Conservation (phyloP, 352 stramenopile species). For the Globisporangium cederbergense region DNA sequence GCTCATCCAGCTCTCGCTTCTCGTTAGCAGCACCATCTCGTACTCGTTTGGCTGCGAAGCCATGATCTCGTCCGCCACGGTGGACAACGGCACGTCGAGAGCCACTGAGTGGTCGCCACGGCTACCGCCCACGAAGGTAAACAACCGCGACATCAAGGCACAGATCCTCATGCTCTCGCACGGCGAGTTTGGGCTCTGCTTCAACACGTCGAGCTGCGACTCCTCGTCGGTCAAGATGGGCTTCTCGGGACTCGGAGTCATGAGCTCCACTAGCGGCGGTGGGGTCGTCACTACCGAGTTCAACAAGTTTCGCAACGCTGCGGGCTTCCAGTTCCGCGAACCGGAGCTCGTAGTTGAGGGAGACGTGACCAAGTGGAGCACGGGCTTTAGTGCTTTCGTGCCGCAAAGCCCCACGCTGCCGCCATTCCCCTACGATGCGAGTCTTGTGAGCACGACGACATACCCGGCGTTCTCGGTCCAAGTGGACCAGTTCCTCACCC, state of each 20-base stretch:
- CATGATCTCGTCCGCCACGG: slow-evolving; percentile 9
- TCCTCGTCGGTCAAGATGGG: slow-evolving; percentile 16
- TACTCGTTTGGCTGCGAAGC: background rate
- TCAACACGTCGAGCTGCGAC: slow-evolving; percentile 4
- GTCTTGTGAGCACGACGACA: background rate
- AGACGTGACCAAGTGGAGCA: slow-evolving; percentile 7
- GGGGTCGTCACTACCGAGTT: background rate
- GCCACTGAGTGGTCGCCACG: background rate
- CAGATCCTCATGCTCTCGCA: slow-evolving; percentile 16
- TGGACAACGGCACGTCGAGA: background rate
- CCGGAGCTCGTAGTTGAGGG: slow-evolving; percentile 7
- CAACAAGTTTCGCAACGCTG: slow-evolving; percentile 11
- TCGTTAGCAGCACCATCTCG: background rate
- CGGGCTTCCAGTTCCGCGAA: slow-evolving; percentile 17
- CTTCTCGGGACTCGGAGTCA: slow-evolving; percentile 16
- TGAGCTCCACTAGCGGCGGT: background rate
- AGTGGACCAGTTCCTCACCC: slow-evolving; percentile 21
- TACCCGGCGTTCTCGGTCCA: slow-evolving; percentile 13
- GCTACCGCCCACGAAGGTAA: background rate
- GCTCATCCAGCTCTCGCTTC: slow-evolving; percentile 18
- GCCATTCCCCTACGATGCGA: slow-evolving; percentile 16
- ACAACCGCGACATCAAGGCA: slow-evolving; percentile 7
- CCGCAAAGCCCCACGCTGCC: slow-evolving; percentile 16
- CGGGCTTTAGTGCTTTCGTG: slow-evolving; percentile 10
- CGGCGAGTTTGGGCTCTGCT: slow-evolving; percentile 24